Conservation (phyloP, 345 rosid genomes). For the Stellera chamaejasme region DNA sequence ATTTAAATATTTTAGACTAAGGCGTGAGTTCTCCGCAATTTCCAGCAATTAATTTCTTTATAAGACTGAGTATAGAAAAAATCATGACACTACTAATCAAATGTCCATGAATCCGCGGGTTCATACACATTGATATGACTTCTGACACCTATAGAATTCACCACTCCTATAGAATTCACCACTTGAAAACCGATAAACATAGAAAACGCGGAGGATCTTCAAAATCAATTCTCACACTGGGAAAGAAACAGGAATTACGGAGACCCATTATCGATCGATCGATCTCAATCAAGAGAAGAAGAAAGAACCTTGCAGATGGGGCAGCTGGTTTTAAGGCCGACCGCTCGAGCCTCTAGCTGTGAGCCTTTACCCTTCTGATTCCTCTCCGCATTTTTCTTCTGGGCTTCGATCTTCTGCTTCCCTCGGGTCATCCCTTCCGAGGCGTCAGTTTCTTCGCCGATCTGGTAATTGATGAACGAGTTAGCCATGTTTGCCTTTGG, state of each 20-base stretch:
- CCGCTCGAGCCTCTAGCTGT: slow-evolving; percentile 62
- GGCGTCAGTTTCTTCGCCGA: background rate
- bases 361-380: slow-evolving; percentile 60
- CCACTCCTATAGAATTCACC: too few species aligned
- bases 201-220: background rate
- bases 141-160: too few species aligned
- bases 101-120: too few species aligned
- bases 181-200: background rate
- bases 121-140: too few species aligned
- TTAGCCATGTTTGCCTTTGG: too few species aligned
- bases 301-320: slow-evolving; percentile 58
- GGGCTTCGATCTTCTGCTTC: slow-evolving; percentile 82
- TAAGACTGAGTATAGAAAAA: too few species aligned
- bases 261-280: background rate
- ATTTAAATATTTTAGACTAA: too few species aligned
- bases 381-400: slow-evolving; percentile 53
- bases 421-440: slow-evolving; percentile 57
- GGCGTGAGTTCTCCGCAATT: too few species aligned
- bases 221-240: background rate
- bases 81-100: too few species aligned
- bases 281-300: background rate
- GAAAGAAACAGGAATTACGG: background rate
- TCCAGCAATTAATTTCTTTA: too few species aligned
- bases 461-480: slow-evolving; percentile 35
- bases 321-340: slow-evolving; percentile 61